Percentiles rank a stretch among this genome's conserved stretches.
These are phyloP conservation scores for Pythium sp. DNA, from an alignment of 352 stramenopile species.

Conservation along the genomic window DNA sequence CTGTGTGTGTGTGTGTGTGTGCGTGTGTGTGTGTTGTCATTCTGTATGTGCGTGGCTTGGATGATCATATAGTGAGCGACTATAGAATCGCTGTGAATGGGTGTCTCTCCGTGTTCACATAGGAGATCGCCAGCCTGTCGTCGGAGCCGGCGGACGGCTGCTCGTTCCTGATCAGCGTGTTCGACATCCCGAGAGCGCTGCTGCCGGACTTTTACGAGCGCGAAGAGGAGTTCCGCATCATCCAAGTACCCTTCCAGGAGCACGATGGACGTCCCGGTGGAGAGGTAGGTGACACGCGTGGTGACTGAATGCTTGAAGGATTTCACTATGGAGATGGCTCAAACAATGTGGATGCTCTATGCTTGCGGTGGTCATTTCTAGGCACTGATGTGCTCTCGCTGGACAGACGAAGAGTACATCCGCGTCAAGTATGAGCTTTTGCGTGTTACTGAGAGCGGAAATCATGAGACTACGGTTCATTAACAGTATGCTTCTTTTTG, in stretches of 20 bases:
- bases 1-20: too few species aligned
- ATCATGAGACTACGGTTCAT: neutral
- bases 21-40: too few species aligned
- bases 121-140: constrained; percentile 90
- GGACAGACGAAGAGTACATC: constrained; percentile 88
- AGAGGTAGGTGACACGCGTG: constrained; percentile 7
- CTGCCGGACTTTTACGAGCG: constrained; percentile 74
- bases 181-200: constrained; percentile 55
- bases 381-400: constrained; percentile 86
- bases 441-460: neutral
- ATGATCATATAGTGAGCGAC: neutral
- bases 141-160: constrained; percentile 54
- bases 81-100: neutral
- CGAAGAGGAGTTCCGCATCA: constrained; percentile 89
- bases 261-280: constrained; percentile 34
- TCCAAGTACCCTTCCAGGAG: constrained; percentile 71
- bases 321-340: neutral
- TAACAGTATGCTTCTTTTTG: neutral
- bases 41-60: neutral
- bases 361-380: constrained; percentile 4
- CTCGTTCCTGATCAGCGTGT: constrained; percentile 71
- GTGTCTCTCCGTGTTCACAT: neutral
- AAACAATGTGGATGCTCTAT: neutral
- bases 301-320: neutral
- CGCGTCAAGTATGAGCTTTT: constrained; percentile 26